These are phyloP conservation scores for Ceratocystis diversiconidia DNA, from an alignment of 2,329 filamentous ascomycete genomes.

Conservation along the genomic window DNA sequence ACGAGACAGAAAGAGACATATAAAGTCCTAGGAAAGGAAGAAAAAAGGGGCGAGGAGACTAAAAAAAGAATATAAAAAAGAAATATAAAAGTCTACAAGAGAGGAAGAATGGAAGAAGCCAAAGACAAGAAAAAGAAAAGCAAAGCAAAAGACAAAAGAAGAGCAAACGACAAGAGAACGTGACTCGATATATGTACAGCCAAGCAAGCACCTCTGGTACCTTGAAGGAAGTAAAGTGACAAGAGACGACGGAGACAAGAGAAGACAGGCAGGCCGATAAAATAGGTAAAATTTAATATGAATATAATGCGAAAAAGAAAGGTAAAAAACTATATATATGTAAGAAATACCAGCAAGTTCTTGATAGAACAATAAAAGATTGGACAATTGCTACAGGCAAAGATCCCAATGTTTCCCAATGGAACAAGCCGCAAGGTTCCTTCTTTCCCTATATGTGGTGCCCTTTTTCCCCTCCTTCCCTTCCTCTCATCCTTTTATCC, in stretches of 20 bases:
- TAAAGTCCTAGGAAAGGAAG: neutral
- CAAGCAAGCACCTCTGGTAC: neutral
- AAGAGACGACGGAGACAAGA: neutral
- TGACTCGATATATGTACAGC: slow-evolving; percentile 1
- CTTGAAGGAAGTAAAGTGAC: neutral
- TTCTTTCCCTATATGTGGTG: neutral
- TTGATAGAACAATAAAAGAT: neutral
- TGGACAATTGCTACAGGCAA: neutral
- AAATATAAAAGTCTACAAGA: neutral
- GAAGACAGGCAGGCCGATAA: neutral
- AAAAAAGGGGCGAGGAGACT: neutral
- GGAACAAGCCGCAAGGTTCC: slow-evolving; percentile 5
- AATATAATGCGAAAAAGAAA: too few species aligned
- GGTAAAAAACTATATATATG: too few species aligned
- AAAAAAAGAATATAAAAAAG: neutral
- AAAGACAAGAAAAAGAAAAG: neutral
- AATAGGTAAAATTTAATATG: neutral
- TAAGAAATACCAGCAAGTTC: neutral
- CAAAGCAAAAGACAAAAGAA: neutral
- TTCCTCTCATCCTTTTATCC: neutral
- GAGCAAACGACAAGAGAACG: neutral
- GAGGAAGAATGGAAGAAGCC: neutral
- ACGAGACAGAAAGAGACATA: neutral
- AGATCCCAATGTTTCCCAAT: neutral
- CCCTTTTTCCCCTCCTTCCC: slow-evolving; percentile 5